Evolutionary conservation across 257 asterid genomes (phyloP).

Genomic region (Salvia miltiorrhiza): DNA sequence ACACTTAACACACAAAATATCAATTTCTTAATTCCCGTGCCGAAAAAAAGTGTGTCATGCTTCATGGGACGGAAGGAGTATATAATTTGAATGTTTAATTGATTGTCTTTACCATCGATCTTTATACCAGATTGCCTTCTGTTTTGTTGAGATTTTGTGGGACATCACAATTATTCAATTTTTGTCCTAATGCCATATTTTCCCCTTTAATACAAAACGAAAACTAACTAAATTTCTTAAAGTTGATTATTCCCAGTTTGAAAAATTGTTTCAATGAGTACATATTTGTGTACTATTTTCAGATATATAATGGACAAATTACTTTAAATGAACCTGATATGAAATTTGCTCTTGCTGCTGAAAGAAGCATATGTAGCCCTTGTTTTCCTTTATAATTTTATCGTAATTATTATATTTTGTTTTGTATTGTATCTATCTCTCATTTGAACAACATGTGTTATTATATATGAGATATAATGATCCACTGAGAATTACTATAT

Average conservation of each 20-base stretch:
- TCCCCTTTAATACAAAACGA: neutral
- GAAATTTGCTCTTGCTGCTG: neutral
- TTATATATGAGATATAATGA: no score
- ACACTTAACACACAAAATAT: no score
- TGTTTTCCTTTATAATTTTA: neutral
- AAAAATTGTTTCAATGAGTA: neutral
- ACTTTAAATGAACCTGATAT: neutral
- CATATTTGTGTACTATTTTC: conserved; percentile 1
- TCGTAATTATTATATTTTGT: no score
- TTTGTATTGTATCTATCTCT: neutral
- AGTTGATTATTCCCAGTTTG: conserved; percentile 14
- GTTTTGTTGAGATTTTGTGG: conserved; percentile 69
- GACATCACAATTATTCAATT: conserved; percentile 45
- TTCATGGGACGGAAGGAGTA: no score
- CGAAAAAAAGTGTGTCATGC: no score
- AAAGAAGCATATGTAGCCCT: neutral
- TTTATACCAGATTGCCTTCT: conserved; percentile 61
- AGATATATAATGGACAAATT: neutral
- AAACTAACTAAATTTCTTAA: neutral
- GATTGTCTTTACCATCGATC: conserved; percentile 42
- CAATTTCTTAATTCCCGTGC: no score
- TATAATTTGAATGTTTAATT: conserved; percentile 21
- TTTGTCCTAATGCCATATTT: conserved; percentile 27
- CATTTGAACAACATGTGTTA: no score
- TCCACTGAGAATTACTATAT: no score